Evolutionary conservation across 2,329 filamentous ascomycete genomes (phyloP).

Genomic region (Lasiodiplodia sp.): DNA sequence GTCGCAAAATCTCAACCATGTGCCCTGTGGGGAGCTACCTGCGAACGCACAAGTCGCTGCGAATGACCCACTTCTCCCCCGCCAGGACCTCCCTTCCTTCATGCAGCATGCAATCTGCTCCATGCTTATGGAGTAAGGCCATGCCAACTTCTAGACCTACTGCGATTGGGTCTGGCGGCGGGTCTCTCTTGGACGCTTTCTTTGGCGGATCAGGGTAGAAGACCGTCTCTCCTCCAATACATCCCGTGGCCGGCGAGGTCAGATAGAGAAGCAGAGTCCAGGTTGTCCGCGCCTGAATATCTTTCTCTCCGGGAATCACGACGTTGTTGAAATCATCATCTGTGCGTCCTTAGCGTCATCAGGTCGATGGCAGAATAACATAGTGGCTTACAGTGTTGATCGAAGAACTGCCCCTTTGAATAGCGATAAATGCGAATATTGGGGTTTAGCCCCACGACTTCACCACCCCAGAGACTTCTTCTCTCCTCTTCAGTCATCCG

Average conservation of each 20-base stretch:
- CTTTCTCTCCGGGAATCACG: slow-evolving; percentile 54
- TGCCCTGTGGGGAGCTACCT: slow-evolving; percentile 44
- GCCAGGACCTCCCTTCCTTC: slow-evolving; percentile 80
- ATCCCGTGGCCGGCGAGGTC: slow-evolving; percentile 76
- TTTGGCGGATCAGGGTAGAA: slow-evolving; percentile 78
- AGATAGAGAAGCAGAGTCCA: slow-evolving; percentile 93
- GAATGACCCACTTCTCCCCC: slow-evolving; percentile 90
- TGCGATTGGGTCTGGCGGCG: slow-evolving; percentile 67
- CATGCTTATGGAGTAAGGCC: slow-evolving; percentile 86
- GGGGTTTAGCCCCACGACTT: slow-evolving; percentile 82
- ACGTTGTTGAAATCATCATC: slow-evolving; percentile 88
- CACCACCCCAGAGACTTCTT: slow-evolving; percentile 73
- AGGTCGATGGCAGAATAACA: no score
- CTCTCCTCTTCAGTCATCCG: slow-evolving; percentile 41
- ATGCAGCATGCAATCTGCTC: slow-evolving; percentile 86
- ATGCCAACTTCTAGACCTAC: slow-evolving; percentile 83
- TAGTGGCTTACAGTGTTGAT: slow-evolving; percentile 80
- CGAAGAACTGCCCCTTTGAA: slow-evolving; percentile 85
- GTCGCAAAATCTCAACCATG: no score
- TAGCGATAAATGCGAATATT: slow-evolving; percentile 93
- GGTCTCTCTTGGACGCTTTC: slow-evolving; percentile 51
- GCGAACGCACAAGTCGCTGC: slow-evolving; percentile 79
- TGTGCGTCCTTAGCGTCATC: slow-evolving; percentile 46
- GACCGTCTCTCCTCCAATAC: slow-evolving; percentile 85
- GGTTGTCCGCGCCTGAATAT: slow-evolving; percentile 72